A percentile compares a stretch with the other conserved stretches of the same genome.
phyloP scores from a whole-genome alignment of 2,329 filamentous ascomycete genomes.

The Fusarium setosum region DNA sequence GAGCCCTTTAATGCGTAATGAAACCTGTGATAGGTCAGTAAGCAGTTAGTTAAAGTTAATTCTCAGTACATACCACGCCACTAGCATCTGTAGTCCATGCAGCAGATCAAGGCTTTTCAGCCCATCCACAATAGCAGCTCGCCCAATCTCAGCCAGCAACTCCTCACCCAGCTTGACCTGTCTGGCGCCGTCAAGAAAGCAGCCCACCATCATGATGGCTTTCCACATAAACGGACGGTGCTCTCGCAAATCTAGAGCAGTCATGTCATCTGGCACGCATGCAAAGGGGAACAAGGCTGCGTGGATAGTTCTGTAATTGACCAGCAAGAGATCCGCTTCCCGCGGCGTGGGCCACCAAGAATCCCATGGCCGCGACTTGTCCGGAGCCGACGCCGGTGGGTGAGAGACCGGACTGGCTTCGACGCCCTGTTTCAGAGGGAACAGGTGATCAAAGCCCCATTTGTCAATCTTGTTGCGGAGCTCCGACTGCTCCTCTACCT shows the following conservation, averaged over 20 bases:
- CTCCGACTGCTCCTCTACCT: constrained; percentile 8
- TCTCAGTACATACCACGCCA: constrained; percentile 56
- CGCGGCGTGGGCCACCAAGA: constrained; percentile 54
- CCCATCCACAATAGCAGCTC: constrained; percentile 54
- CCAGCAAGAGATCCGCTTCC: constrained; percentile 56
- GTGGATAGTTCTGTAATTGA: constrained; percentile 48
- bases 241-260: constrained; percentile 50
- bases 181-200: constrained; percentile 55
- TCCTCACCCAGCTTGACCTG: constrained; percentile 58
- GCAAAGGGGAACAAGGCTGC: constrained; percentile 59
- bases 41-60: background rate
- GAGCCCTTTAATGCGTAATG: constrained; percentile 61
- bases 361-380: constrained; percentile 38
- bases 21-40: constrained; percentile 50
- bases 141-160: constrained; percentile 56
- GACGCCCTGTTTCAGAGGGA: constrained; percentile 41
- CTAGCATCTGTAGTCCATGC: constrained; percentile 57
- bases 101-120: constrained; percentile 59
- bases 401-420: constrained; percentile 10
- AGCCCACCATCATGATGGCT: constrained; percentile 58
- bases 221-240: constrained; percentile 61
- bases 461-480: constrained; percentile 16
- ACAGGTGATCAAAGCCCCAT: constrained; percentile 49
- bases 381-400: constrained; percentile 19
- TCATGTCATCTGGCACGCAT: constrained; percentile 51